Evolutionary conservation across 129 eudicot genomes (phyloP), one percentile per base, ranked within the genome.

Genomic region (Cynara cardunculus): DNA sequence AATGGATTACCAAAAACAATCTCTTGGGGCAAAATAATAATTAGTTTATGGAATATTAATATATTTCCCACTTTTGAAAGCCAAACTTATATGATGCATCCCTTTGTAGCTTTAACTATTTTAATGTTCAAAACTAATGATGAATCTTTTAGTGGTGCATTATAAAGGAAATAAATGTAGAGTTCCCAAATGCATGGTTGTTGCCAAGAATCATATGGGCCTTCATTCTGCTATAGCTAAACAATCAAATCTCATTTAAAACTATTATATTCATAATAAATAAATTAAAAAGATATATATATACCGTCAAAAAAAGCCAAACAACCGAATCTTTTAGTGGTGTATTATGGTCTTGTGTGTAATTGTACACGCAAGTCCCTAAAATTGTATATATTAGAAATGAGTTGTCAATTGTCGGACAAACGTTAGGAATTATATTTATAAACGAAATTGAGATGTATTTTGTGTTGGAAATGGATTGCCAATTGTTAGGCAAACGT

Each of bases 121-220:
- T 67, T 75, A 75, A 75, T 82, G 62, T 32, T 75, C 24, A 31
- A 68, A 82, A 68, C 34, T 67, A 53, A 82, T 82, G 62, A 82
- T 67, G 71, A 82, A 46, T 82, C 31, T 75, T 82, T 30, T 28
- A 19, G 81, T 74, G 80, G 80, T 67, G 32, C 66, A 10, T 74
- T 67, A 44, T 74, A 64, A 37, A 25, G 84, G 73, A 74, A 37
- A 41, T 74, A 27, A 25, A 68, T 34, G 39, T 34, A 34, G 37
- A 82, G 62, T 82, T 82, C 81, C 76, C 80, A 81, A 74, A 74
- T 65, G 74, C 69, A 62, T 72, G 84, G 78, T 72, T 80, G 76
- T 46, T 79, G 69, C 82, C 76, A 79, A 69, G 66, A 30, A 71
- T 16, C n/a, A 5, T 2, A 61, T 80, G 66, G 46, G 30, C 28